Base-by-base conservation (phyloP, 2,329 filamentous ascomycete genomes). In the Cladosporium sp. region DNA sequence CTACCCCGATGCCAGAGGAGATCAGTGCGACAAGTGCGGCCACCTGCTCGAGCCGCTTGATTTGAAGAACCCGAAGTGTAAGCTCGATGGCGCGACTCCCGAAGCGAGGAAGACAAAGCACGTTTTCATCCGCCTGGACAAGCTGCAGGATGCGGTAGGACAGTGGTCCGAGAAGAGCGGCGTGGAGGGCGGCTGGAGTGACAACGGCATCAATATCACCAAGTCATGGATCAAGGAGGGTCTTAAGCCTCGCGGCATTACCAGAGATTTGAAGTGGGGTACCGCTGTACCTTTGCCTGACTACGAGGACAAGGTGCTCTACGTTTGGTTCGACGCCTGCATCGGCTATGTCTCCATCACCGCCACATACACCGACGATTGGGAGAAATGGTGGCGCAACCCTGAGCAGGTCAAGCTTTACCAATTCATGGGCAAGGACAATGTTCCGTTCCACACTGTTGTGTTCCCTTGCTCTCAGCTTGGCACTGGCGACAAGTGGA, bases 311-410 rank as follows among this genome's bases (percentile, higher is more conserved):
- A 88, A 88, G 74, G 92, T 95, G 54, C 83, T 96, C 57, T 96
- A 96, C 64, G 90, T 95, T 53, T 88, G 85, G 89, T 89, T 96
- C 65, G 88, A 95, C 66, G 88, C 88, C 49, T 93, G 88, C 69
- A 93, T 95, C 62, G 91, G 91, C 16, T 96, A 96, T 67, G 84
- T 90, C n/a, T 95, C 89, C 1, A 96, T 96, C 59, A 95, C 91
- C 1, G 88, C 88, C 56, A 90, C 83, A 60, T 95, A 95, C 68
- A 95, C 90, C 4, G 78, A 83, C 38, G 78, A 94, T 55, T 96
- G 91, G 91, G 84, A 95, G 73, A 79, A 88, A 64, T 96, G 91
- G 91, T 96, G 91, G 91, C 84, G 86, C 64, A 86, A 94, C 67
- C 88, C 89, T 0, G 85, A 95, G 38, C 78, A 95, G 29, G 90